These are phyloP conservation scores for Alnus rubra DNA, from an alignment of 306 rosid species.

Conservation along the genomic window DNA sequence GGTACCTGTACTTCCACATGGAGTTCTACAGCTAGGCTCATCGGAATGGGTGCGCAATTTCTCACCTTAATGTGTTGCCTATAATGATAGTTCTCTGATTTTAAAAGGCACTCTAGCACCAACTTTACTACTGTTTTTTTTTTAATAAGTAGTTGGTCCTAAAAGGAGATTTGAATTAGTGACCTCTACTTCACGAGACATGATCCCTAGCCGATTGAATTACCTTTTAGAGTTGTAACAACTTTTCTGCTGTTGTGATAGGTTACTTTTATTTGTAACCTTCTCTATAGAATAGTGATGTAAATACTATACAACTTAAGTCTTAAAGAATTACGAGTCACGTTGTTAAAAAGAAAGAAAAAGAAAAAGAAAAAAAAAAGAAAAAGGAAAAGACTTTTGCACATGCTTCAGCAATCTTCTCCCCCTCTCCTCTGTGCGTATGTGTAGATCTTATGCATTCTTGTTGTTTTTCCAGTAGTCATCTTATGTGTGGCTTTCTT, in stretches of 20 bases:
- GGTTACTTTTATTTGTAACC: conserved; percentile 1
- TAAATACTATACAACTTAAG: background rate
- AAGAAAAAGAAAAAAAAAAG: background rate
- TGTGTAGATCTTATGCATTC: background rate
- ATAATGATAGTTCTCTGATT: background rate
- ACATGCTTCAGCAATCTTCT: background rate
- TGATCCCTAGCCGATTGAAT: no score
- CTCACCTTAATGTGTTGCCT: conserved; percentile 21
- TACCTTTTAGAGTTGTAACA: background rate
- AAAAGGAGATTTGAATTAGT: no score
- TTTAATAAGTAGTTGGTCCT: no score
- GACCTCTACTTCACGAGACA: no score
- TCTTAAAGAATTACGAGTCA: background rate
- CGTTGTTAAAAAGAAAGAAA: no score
- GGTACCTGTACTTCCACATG: conserved; percentile 81
- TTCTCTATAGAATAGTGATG: background rate
- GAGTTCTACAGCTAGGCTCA: conserved; percentile 93
- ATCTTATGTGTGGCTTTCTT: conserved; percentile 32
- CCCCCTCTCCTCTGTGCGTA: background rate
- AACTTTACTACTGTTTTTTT: background rate
- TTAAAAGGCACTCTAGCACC: background rate
- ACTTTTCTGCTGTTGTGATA: background rate
- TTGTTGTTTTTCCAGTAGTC: conserved; percentile 9
- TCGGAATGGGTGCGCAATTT: conserved; percentile 59
- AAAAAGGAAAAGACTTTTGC: background rate